Percentiles rank a stretch among this genome's conserved stretches.
phyloP scores from a whole-genome alignment of 2,329 filamentous ascomycete genomes.

The Chrysoporthe cubensis region DNA sequence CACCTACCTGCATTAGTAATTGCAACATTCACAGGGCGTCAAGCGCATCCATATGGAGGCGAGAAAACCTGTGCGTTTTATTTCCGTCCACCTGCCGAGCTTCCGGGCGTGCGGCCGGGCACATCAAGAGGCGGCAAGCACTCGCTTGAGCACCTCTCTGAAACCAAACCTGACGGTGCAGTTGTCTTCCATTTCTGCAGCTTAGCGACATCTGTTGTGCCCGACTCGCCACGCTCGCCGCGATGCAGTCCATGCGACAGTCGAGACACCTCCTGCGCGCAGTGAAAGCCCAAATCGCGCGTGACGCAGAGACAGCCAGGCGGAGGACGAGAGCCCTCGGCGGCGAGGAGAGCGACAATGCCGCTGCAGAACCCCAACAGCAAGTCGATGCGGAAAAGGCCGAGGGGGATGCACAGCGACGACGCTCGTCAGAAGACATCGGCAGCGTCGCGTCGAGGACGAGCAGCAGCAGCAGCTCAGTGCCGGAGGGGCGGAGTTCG shows the following conservation, averaged over 20 bases:
- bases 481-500: neutral
- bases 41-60: neutral
- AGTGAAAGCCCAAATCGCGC: constrained; percentile 33
- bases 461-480: neutral
- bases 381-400: constrained; percentile 13
- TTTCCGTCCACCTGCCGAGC: neutral
- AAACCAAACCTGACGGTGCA: neutral
- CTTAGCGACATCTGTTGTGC: neutral
- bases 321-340: constrained; percentile 27
- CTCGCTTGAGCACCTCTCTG: neutral
- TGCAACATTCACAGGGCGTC: neutral
- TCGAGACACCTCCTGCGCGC: constrained; percentile 31
- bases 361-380: neutral
- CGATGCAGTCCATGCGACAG: constrained; percentile 35
- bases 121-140: neutral
- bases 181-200: neutral
- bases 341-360: constrained; percentile 14
- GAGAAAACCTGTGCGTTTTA: neutral
- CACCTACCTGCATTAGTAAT: neutral
- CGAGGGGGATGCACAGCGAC: neutral
- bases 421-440: constrained; percentile 9
- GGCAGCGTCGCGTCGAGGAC: neutral
- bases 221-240: neutral
- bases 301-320: constrained; percentile 31
- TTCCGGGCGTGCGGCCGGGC: neutral